Conservation (phyloP, 2,329 filamentous ascomycete genomes). For the Diaporthe helianthi region DNA sequence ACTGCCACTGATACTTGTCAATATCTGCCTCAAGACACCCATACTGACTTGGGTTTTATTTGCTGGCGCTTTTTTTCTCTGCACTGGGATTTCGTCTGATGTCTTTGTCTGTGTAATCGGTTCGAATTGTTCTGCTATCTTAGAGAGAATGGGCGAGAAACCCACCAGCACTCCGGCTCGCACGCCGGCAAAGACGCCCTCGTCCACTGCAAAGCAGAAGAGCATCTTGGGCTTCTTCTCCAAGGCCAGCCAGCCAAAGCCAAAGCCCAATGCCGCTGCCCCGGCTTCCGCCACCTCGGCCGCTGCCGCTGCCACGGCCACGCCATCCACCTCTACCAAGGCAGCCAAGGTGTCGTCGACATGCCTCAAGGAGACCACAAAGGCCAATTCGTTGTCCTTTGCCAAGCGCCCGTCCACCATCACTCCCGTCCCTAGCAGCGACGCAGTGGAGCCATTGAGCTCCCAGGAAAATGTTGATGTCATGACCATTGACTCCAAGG, state of each 20-base stretch:
- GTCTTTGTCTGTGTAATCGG: neutral
- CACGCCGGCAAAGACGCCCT: constrained; percentile 46
- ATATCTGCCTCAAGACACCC: neutral
- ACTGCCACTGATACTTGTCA: neutral
- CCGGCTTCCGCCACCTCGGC: constrained; percentile 39
- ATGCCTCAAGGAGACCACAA: constrained; percentile 54
- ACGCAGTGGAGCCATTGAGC: constrained; percentile 70
- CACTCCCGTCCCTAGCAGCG: constrained; percentile 84
- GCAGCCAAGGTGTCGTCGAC: constrained; percentile 43
- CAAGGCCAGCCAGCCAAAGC: constrained; percentile 52
- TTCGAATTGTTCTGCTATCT: constrained; percentile 14
- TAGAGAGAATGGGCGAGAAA: constrained; percentile 31
- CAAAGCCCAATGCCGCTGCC: constrained; percentile 43
- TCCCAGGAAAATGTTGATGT: constrained; percentile 70
- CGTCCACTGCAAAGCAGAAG: constrained; percentile 65
- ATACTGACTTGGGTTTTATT: neutral
- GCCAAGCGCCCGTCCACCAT: constrained; percentile 53
- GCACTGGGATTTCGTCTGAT: neutral
- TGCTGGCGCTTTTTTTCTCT: constrained; percentile 5
- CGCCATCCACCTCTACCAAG: constrained; percentile 38
- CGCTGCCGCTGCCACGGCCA: constrained; percentile 38
- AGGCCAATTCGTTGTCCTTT: constrained; percentile 51
- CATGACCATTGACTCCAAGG: constrained; percentile 51
- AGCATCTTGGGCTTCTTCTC: constrained; percentile 84
- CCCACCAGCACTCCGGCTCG: constrained; percentile 38